These are phyloP conservation scores for Epithemia pelagica DNA, from an alignment of 108 stramenopile species.

Conservation along the genomic window DNA sequence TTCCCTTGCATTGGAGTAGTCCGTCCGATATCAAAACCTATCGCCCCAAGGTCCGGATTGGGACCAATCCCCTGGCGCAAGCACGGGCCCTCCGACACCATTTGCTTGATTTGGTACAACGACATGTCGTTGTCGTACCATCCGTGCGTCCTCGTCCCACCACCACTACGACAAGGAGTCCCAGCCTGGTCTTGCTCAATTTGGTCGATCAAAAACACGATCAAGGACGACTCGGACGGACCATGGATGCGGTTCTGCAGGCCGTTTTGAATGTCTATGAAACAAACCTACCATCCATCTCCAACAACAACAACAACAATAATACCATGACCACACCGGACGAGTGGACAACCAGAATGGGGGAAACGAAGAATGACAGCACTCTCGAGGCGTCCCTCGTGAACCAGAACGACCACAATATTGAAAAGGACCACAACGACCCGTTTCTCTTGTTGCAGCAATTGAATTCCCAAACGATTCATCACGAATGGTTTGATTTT, in stretches of 20 bases:
- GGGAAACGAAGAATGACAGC: too few species aligned
- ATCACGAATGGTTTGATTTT: constrained; percentile 95
- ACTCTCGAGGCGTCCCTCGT: neutral
- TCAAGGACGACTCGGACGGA: constrained; percentile 79
- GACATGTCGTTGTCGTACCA: constrained; percentile 16
- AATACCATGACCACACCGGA: neutral
- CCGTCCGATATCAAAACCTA: constrained; percentile 86
- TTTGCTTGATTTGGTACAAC: constrained; percentile 49
- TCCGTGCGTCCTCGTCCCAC: neutral
- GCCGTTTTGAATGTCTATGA: constrained; percentile 60
- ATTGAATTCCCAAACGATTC: constrained; percentile 23
- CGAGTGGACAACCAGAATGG: neutral
- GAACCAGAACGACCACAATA: neutral
- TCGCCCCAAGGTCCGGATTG: constrained; percentile 80
- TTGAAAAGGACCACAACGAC: neutral
- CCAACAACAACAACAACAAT: constrained; percentile 6
- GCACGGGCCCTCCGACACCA: constrained; percentile 71
- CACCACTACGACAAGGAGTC: neutral
- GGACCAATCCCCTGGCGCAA: constrained; percentile 65
- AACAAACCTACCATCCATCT: neutral
- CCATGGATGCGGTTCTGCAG: constrained; percentile 65
- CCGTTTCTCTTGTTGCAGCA: too few species aligned
- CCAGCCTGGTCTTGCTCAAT: constrained; percentile 72
- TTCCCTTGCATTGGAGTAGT: constrained; percentile 91
- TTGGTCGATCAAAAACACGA: constrained; percentile 92